Evolutionary conservation across 2,329 filamentous ascomycete genomes (phyloP).

Genomic region (Colletotrichum echinochloae): DNA sequence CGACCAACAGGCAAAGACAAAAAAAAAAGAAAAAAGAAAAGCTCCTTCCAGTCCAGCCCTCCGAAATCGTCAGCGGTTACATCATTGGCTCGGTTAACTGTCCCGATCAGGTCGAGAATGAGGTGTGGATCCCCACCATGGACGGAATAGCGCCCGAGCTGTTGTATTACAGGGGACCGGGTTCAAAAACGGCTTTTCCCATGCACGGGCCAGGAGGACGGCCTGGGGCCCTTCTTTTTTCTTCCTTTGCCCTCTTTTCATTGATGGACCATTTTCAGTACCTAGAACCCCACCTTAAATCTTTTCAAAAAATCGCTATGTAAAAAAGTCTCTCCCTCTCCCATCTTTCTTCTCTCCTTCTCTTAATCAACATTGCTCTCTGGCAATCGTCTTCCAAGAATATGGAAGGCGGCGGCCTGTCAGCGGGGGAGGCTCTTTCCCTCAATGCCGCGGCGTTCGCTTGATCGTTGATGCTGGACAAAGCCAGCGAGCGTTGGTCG

Average conservation of each 20-base stretch:
- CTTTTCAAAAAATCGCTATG: background rate
- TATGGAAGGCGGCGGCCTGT: background rate
- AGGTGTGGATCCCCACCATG: background rate
- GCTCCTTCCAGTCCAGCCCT: background rate
- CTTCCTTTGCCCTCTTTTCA: slow-evolving; percentile 16
- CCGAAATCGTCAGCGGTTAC: background rate
- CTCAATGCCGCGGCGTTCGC: background rate
- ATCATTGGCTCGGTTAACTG: slow-evolving; percentile 34
- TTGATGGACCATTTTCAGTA: too few species aligned
- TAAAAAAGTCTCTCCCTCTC: background rate
- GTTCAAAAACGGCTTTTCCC: background rate
- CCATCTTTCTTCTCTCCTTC: fast-evolving
- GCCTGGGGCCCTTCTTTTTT: slow-evolving; percentile 1
- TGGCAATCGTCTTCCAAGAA: background rate
- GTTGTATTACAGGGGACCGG: background rate
- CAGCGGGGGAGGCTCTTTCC: background rate
- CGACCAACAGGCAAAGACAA: background rate
- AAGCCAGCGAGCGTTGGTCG: background rate
- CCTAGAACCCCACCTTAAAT: too few species aligned
- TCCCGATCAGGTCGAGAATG: background rate
- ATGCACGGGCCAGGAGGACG: background rate
- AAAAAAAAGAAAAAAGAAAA: background rate
- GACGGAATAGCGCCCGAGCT: background rate
- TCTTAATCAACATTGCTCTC: background rate
- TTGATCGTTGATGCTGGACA: background rate